Evolutionary conservation across 2,329 filamentous ascomycete genomes (phyloP).

Genomic region (Monosporascus sp.): DNA sequence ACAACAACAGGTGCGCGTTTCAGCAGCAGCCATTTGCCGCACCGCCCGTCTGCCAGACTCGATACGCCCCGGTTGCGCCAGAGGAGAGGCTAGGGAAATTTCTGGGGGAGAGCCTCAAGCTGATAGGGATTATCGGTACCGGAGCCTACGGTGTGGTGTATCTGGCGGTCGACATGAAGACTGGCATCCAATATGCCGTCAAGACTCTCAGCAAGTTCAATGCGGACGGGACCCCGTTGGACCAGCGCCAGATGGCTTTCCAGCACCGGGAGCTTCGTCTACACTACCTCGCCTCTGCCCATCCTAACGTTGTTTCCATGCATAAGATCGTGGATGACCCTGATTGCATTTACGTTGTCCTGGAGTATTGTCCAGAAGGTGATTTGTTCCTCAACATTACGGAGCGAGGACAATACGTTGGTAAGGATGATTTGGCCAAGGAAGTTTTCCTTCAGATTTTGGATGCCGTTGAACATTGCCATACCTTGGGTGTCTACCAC

Average conservation of each 20-base stretch:
- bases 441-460: slow-evolving; percentile 89
- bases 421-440: slow-evolving; percentile 84
- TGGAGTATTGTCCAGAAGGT: slow-evolving; percentile 96
- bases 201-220: slow-evolving; percentile 95
- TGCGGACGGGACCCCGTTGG: slow-evolving; percentile 62
- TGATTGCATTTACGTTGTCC: slow-evolving; percentile 91
- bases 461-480: slow-evolving; percentile 94
- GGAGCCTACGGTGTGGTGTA: slow-evolving; percentile 98
- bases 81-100: slow-evolving; percentile 83
- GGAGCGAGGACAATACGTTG: slow-evolving; percentile 86
- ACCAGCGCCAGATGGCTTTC: slow-evolving; percentile 80
- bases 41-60: slow-evolving; percentile 35
- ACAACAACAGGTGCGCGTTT: slow-evolving; percentile 43
- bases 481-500: slow-evolving; percentile 90
- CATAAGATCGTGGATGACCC: slow-evolving; percentile 86
- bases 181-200: slow-evolving; percentile 80
- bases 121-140: slow-evolving; percentile 81
- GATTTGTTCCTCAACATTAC: slow-evolving; percentile 98
- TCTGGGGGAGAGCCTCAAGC: slow-evolving; percentile 75
- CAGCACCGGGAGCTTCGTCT: slow-evolving; percentile 90
- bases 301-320: slow-evolving; percentile 91
- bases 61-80: slow-evolving; percentile 57
- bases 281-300: slow-evolving; percentile 82
- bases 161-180: slow-evolving; percentile 77
- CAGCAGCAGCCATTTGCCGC: slow-evolving; percentile 33